Percentiles rank a stretch among this genome's conserved stretches.
Evolutionary conservation across 805 yeast species (phyloP).

Genomic region (Yarrowia keelungensis): DNA sequence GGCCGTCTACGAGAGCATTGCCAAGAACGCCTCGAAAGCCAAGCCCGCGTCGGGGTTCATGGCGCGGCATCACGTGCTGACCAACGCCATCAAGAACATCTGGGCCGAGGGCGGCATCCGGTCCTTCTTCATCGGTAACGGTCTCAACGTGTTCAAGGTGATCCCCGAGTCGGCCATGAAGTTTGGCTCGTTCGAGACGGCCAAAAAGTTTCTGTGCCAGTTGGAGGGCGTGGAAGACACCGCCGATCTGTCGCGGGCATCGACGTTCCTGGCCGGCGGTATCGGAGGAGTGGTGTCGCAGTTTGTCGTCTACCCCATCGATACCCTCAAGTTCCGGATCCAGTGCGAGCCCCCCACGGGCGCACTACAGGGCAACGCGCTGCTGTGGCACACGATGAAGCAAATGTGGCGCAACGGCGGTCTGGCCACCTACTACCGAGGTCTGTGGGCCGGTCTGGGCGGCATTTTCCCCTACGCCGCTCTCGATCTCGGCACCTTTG

Average conservation of each 20-base stretch:
- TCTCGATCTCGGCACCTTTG: constrained; percentile 89
- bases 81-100: constrained; percentile 74
- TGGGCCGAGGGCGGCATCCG: constrained; percentile 88
- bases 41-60: constrained; percentile 40
- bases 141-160: constrained; percentile 88
- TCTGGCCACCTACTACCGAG: constrained; percentile 77
- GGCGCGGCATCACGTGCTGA: constrained; percentile 51
- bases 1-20: constrained; percentile 10
- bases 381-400: constrained; percentile 71
- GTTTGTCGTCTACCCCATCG: constrained; percentile 92
- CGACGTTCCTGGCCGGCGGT: constrained; percentile 95
- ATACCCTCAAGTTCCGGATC: constrained; percentile 88
- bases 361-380: constrained; percentile 62
- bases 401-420: constrained; percentile 86
- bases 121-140: constrained; percentile 94
- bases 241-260: constrained; percentile 68
- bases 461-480: constrained; percentile 99
- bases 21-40: constrained; percentile 8
- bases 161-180: constrained; percentile 98
- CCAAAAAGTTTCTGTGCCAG: constrained; percentile 73
- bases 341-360: constrained; percentile 88
- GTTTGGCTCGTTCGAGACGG: constrained; percentile 92
- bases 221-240: constrained; percentile 79
- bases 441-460: constrained; percentile 86
- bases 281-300: constrained; percentile 95